Evolutionary conservation across 495 filamentous ascomycete genomes (phyloP), one percentile per base, ranked within the genome.

Genomic region (Aspergillus bridgeri): DNA sequence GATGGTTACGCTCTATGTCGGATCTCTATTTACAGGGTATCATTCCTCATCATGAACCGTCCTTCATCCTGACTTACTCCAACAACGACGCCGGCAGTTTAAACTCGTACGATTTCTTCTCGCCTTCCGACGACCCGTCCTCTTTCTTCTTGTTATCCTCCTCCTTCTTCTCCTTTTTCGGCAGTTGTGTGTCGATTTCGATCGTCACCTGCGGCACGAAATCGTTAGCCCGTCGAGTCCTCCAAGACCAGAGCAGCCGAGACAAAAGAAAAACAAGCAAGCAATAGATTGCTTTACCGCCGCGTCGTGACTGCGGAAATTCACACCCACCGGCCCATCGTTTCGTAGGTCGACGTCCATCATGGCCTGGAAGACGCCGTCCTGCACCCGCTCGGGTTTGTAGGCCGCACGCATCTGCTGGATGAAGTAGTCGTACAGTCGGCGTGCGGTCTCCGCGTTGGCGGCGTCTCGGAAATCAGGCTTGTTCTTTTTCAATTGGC

Each of bases 311-410:
- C 82, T 86, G 71, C 76, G 75, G 73, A 81, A 86, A 68, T 86
- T 76, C 59, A 86, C 71, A 86, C 90, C 83, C 81, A 96, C 92
- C 69, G 92, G 92, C 56, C 92, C 93, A 68, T 98, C 92, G 63
- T 98, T 98, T 38, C 96, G 86, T 22, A 96, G 68, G 58, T 89
- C 89, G 57, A 97, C 94, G 64, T 97, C 89, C 94, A 98, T 99
- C 92, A 96, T 96, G 52, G 95, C 94, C 64, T 96, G 92, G 69
- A 98, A 99, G 38, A 96, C 85, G 15, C 95, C 95, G 67, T 98
- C 88, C 66, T 95, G 92, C 58, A 99, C 92, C 60, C 82, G 88
- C 17, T 91, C 90, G 7, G 83, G 69, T 5, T 75, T 69, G 68
- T 98, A 95, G 4, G 83, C 72, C 61, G 88, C 81, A 58, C 88